Percentiles rank a stretch among this genome's conserved stretches.
phyloP scores from a whole-genome alignment of 441 rosid species.

The Mallotus repandus region DNA sequence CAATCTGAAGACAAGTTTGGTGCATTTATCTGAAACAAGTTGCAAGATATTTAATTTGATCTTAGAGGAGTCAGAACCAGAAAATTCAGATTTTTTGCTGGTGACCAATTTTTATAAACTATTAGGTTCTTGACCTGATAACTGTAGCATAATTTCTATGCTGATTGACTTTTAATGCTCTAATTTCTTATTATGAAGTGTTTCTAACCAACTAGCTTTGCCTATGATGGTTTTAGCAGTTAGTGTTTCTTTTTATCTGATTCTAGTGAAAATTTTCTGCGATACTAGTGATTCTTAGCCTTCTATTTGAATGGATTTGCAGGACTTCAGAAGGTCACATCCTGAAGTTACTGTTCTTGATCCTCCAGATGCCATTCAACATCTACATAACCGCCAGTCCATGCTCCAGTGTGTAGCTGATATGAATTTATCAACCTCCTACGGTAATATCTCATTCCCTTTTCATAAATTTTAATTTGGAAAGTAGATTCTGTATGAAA shows the following conservation, averaged over 20 bases:
- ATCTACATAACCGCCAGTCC: constrained; percentile 76
- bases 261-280: neutral
- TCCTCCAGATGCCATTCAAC: constrained; percentile 91
- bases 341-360: constrained; percentile 88
- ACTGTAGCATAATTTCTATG: neutral
- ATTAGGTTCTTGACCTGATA: neutral
- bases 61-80: neutral
- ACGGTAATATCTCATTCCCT: constrained; percentile 39
- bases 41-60: neutral
- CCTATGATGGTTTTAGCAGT: neutral
- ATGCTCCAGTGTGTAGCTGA: constrained; percentile 92
- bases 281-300: neutral
- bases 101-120: neutral
- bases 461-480: neutral
- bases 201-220: neutral
- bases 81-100: neutral
- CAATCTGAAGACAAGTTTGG: neutral
- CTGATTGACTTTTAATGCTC: neutral
- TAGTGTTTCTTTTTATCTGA: neutral
- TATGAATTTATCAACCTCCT: constrained; percentile 58
- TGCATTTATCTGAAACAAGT: neutral
- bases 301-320: constrained; percentile 19
- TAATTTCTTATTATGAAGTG: neutral
- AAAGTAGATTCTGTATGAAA: neutral
- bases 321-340: constrained; percentile 64